Base-by-base conservation (phyloP, 2,329 filamentous ascomycete genomes). In the Ophiostoma piceae region DNA sequence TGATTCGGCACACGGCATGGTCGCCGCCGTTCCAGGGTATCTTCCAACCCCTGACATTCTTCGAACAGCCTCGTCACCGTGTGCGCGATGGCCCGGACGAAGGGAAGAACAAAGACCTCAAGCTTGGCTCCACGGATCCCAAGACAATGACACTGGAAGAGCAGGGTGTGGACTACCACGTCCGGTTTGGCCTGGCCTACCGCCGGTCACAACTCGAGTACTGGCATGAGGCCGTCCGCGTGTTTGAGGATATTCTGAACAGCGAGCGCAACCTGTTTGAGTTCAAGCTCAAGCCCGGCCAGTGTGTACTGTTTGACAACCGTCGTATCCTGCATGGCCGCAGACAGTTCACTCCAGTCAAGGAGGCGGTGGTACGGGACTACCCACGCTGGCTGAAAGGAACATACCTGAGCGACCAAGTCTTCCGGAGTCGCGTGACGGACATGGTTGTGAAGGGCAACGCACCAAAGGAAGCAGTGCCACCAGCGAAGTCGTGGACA, bases 251-350 rank as follows among this genome's bases (percentile, higher is more conserved):
- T 0, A 73, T 85, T 0, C 79, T 95, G 32, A 88, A 92, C 73
- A 76, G 82, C 0, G 79, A 83, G 0, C 76, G 81, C 3, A 86
- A 86, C 71, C 79, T 92, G 68, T 90, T 89, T 76, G 84, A 94
- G 81, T 83, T 90, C 71, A 90, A 90, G 78, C 82, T 97, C 78
- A 82, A 87, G 69, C 88, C 91, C 3, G 95, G 94, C 2, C 91
- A 97, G 76, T 96, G 92, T 77, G 93, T 94, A 14, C 84, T 99
- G n/a, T 98, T 99, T 77, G 90, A 96, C 77, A 98, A 98, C 77
- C 81, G 88, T 71, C 84, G 94, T 22, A 84, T 96, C n/a, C 79
- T 96, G 76, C 95, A 98, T 81, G 94, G 93, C 0, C 84, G 95
- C 3, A 85, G 83, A 19, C 86, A 88, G 39, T 98, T 98, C 9